These are phyloP conservation scores for Apiotrichum akiyoshidainum DNA, from an alignment of 1,284 basidiomycete genomes.

Conservation along the genomic window DNA sequence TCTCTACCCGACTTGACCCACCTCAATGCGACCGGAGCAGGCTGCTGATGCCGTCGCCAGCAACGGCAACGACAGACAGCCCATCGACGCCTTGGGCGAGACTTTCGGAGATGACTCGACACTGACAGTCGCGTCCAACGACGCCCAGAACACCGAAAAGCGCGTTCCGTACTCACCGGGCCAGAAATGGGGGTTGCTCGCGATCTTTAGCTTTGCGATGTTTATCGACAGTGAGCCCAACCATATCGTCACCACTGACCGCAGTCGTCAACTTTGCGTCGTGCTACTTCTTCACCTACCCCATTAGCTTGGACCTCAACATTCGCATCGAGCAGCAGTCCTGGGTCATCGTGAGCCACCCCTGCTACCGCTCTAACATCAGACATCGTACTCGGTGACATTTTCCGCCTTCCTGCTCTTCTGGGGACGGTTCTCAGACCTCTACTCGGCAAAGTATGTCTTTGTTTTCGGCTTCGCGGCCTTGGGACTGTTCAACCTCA, in stretches of 20 bases:
- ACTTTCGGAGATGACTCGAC: too few relatives aligned
- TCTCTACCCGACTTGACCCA: too few relatives aligned
- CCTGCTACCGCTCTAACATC: too few relatives aligned
- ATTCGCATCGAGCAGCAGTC: slow-evolving; percentile 19
- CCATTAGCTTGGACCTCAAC: slow-evolving; percentile 17
- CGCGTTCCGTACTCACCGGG: too few relatives aligned
- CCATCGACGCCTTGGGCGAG: too few relatives aligned
- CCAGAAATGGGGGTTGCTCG: too few relatives aligned
- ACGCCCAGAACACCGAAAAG: too few relatives aligned
- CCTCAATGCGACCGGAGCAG: too few relatives aligned
- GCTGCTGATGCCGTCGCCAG: too few relatives aligned
- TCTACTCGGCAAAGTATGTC: slow-evolving; percentile 38
- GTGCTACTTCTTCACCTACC: slow-evolving; percentile 20
- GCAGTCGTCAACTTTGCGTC: slow-evolving; percentile 28
- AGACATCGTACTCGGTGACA: slow-evolving; percentile 38
- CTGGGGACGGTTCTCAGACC: slow-evolving; percentile 41
- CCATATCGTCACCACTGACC: slow-evolving; percentile 31
- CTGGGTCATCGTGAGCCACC: slow-evolving; percentile 15
- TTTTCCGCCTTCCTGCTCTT: slow-evolving; percentile 42
- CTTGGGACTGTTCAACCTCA: slow-evolving; percentile 30
- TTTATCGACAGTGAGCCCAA: slow-evolving; percentile 16
- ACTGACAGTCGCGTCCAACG: too few relatives aligned
- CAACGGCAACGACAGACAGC: too few relatives aligned
- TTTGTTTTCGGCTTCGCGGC: slow-evolving; percentile 33
- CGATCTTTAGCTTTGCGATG: too few relatives aligned